Evolutionary conservation across 108 stramenopile genomes (phyloP).

Genomic region (Pseudonitzschia pungens): DNA sequence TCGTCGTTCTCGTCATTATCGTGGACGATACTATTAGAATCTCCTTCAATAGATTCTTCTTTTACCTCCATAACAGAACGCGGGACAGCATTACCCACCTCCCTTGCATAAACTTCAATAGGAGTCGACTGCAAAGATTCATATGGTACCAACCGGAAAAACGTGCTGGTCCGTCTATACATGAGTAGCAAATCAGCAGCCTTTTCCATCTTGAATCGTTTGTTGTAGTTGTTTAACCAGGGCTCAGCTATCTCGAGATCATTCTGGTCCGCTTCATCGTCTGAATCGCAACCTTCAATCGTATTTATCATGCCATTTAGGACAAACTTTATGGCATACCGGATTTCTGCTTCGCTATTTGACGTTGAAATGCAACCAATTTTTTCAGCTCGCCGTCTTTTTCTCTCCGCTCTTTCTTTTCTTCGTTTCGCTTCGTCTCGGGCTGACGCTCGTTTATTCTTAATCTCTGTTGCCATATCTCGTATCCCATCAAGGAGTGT

Average conservation of each 20-base stretch:
- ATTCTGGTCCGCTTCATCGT: constrained; percentile 2
- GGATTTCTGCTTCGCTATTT: constrained; percentile 6
- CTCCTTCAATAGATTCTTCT: neutral
- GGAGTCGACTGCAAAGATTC: constrained; percentile 68
- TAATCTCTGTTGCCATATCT: constrained; percentile 53
- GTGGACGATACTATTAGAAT: neutral
- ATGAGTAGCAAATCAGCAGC: constrained; percentile 84
- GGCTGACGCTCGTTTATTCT: constrained; percentile 34
- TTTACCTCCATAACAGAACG: constrained; percentile 37
- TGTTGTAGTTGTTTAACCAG: constrained; percentile 49
- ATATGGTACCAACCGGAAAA: constrained; percentile 76
- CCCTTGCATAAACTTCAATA: constrained; percentile 86
- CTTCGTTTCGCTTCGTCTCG: constrained; percentile 2
- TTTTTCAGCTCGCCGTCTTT: constrained; percentile 10
- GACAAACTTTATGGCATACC: constrained; percentile 18
- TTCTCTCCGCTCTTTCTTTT: constrained; percentile 18
- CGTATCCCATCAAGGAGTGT: constrained; percentile 51
- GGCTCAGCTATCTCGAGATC: constrained; percentile 18
- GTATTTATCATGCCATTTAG: constrained; percentile 27
- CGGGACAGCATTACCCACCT: constrained; percentile 83
- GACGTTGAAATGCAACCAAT: constrained; percentile 6
- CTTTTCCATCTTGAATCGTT: constrained; percentile 74
- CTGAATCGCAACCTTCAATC: constrained; percentile 16
- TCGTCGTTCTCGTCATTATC: constrained; percentile 13
- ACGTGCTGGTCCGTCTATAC: constrained; percentile 76